Evolutionary conservation across 805 yeast species (phyloP).

Genomic region (Saturnispora diversa): DNA sequence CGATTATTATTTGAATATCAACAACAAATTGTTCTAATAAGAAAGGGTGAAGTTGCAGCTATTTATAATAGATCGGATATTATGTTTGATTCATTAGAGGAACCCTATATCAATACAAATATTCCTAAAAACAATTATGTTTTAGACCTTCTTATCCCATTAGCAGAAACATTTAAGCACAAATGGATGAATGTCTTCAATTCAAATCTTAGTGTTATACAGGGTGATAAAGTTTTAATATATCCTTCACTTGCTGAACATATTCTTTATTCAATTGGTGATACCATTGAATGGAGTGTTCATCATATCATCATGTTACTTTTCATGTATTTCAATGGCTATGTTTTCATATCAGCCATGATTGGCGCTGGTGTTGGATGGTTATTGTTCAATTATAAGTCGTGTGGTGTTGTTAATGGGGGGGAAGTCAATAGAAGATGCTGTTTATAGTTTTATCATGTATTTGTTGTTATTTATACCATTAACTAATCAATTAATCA

Average conservation of each 20-base stretch:
- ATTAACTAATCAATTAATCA: neutral
- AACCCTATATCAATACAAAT: neutral
- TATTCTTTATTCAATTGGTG: slow-evolving; percentile 11
- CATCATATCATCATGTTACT: slow-evolving; percentile 18
- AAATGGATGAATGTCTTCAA: slow-evolving; percentile 15
- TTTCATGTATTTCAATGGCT: slow-evolving; percentile 20
- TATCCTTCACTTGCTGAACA: slow-evolving; percentile 18
- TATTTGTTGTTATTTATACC: neutral
- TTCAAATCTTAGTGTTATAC: slow-evolving; percentile 12
- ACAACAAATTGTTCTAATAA: slow-evolving; percentile 7
- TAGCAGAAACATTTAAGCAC: slow-evolving; percentile 13
- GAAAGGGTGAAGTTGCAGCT: slow-evolving; percentile 10
- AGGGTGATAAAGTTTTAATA: slow-evolving; percentile 13
- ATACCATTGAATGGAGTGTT: slow-evolving; percentile 19
- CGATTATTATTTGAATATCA: slow-evolving; percentile 14
- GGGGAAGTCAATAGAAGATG: slow-evolving; percentile 17
- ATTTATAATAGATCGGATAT: slow-evolving; percentile 2
- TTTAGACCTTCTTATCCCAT: slow-evolving; percentile 12
- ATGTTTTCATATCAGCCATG: slow-evolving; percentile 18
- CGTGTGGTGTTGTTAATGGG: slow-evolving; percentile 5
- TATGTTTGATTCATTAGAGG: neutral
- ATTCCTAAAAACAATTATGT: neutral
- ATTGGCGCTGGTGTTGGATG: slow-evolving; percentile 18
- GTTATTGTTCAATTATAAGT: slow-evolving; percentile 13
- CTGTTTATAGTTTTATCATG: slow-evolving; percentile 13